Evolutionary conservation across 495 filamentous ascomycete species (phyloP), one percentile per base, ranked within the genome.

Genomic region (Penicillium samsonianum): DNA sequence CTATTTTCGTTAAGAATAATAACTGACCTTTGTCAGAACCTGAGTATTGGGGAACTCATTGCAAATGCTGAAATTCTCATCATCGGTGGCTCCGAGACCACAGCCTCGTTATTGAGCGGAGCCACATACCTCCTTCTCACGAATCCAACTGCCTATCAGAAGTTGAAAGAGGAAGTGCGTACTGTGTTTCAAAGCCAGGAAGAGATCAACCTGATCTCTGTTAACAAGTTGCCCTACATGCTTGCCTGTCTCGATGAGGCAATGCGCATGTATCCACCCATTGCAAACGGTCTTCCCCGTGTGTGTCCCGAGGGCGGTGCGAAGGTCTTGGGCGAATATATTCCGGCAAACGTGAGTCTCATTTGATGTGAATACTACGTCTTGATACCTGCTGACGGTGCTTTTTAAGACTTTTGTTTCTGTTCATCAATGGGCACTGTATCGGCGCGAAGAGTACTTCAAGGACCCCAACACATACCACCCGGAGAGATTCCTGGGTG

Each of bases 31-130:
- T 14, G 20, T 12, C 44, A 82, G 67, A 71, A 73, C 6, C 62
- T 80, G 14, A 70, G 59, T 14, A 58, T 77, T 14, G 71, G 73
- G 17, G 63, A 76, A 25, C 64, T 81, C 0, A 64, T 67, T 16
- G 55, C 65, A 7, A 82, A 80, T 55, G 75, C 69, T 14, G 66
- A 65, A 12, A 66, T 67, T n/a, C 43, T 74, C 16, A 71, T 84
- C 25, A 77, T 81, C n/a, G 83, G 72, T 17, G 83, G 84, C 11
- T 82, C 79, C 0, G 85, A 88, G 55, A 87, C 86, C 3, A 84
- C 84, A 2, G 84, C 85, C 1, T 84, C 84, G 0, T 50, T 80
- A 4, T 67, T 90, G 25, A 72, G 75, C 2, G 82, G 78, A 8
- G 75, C 78, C 0, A 77, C 78, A 0, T 88, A 79, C 61, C 65